phyloP scores from a whole-genome alignment of 1,284 basidiomycete genomes.

The Rhodotorula mucilaginosa region DNA sequence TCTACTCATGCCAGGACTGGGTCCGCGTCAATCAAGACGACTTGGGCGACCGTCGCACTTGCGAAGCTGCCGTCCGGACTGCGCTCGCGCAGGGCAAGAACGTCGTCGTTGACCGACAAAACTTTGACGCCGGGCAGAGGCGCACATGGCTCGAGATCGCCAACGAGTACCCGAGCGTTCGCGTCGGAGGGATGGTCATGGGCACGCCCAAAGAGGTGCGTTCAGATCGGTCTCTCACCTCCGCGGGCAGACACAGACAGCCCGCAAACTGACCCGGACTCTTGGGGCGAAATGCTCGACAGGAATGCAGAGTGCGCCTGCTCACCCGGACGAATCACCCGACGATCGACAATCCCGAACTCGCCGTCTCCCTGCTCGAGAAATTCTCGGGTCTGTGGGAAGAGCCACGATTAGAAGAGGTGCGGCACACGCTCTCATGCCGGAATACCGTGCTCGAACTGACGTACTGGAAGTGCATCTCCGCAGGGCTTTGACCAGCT shows the following conservation, averaged over 20 bases:
- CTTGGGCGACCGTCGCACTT: slow-evolving; percentile 28
- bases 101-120: slow-evolving; percentile 44
- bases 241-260: no score
- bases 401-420: slow-evolving; percentile 35
- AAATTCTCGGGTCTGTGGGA: slow-evolving; percentile 36
- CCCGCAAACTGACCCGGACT: no score
- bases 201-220: slow-evolving; percentile 28
- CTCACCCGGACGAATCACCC: slow-evolving; percentile 34
- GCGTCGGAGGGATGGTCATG: slow-evolving; percentile 41
- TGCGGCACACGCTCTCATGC: slow-evolving; percentile 5
- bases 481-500: slow-evolving; percentile 43
- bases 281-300: not conserved
- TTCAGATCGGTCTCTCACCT: not conserved
- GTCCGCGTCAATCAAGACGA: slow-evolving; percentile 41
- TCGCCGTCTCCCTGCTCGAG: slow-evolving; percentile 39
- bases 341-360: slow-evolving; percentile 39
- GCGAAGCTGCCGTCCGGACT: slow-evolving; percentile 22
- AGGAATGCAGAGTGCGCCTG: slow-evolving; percentile 38
- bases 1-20: slow-evolving; percentile 23
- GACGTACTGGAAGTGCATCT: not conserved
- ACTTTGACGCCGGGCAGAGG: slow-evolving; percentile 42
- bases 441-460: not conserved
- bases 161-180: slow-evolving; percentile 24
- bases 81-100: slow-evolving; percentile 21
- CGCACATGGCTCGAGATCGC: slow-evolving; percentile 41